These are phyloP conservation scores for Nepenthes gracilis DNA, from an alignment of 148 eudicot genomes.

Conservation along the genomic window DNA sequence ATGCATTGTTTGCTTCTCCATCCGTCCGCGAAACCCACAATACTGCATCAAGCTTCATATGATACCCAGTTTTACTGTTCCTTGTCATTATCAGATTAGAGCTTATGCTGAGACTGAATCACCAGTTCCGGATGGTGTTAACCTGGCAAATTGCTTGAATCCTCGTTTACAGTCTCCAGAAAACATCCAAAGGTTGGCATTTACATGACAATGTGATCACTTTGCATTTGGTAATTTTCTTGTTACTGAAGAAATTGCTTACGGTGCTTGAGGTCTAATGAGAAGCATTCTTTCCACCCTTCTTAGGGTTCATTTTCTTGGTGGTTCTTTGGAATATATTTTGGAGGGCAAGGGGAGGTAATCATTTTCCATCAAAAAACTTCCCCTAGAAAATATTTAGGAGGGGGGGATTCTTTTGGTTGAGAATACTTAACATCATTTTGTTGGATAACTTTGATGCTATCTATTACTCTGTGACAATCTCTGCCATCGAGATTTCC, in stretches of 20 bases:
- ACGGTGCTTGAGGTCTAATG: too few species aligned
- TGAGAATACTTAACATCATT: too few species aligned
- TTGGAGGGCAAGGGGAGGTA: too few species aligned
- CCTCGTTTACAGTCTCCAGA: conserved; percentile 17
- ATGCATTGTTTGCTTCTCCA: conserved; percentile 14
- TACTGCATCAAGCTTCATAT: conserved; percentile 17
- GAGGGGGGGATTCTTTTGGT: too few species aligned
- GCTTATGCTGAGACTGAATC: conserved; percentile 25
- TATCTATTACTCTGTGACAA: too few species aligned
- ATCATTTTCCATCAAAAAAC: too few species aligned
- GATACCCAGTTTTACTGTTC: conserved; percentile 14
- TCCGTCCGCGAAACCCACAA: conserved; percentile 10
- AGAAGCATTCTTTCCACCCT: too few species aligned
- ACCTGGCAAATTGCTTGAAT: conserved; percentile 12
- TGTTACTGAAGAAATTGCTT: neutral
- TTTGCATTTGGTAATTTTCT: neutral
- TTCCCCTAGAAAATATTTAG: too few species aligned
- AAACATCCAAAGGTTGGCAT: conserved; percentile 31
- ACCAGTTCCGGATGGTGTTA: conserved; percentile 13
- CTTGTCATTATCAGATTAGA: conserved; percentile 9
- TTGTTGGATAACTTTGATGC: too few species aligned
- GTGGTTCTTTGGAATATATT: too few species aligned
- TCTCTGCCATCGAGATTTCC: too few species aligned
- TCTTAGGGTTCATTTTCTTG: too few species aligned
- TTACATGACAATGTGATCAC: neutral